Base-by-base conservation (phyloP, 1,139 yeast genomes). In the Pichia sp. region DNA sequence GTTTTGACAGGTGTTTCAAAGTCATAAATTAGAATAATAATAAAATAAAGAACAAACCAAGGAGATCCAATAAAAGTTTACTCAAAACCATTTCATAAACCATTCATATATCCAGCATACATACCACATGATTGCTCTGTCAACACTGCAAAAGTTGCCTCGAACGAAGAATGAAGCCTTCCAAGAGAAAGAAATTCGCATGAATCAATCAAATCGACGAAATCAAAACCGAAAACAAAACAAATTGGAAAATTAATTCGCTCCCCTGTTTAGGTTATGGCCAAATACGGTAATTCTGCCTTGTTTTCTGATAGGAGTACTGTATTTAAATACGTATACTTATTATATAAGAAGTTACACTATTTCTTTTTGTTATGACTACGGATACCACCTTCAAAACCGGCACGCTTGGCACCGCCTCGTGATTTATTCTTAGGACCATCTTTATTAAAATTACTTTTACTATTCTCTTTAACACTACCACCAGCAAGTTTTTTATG, bases 391-490 rank as follows among this genome's bases (percentile, higher is more conserved):
- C 84, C 84, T 66, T 79, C 83, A 61, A 79, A 79, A 0, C 84
- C 84, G 25, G 84, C 83, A 60, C 84, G 68, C 63, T 79, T 79
- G 60, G 75, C 77, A 53, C 66, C 74, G n/a, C 72, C 41, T 9
- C 41, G 25, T 10, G 41, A 2, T 18, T 25, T 14, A 36, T 19
- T 19, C 8, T 36, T 73, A 36, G 44, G 18, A 11, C 47, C 34
- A 16, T 41, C 48, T 13, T 29, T 36, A 10, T 36, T 36, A 11
- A 18, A 18, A 46, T 64, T 58, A 31, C 84, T 83, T 66, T 79
- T 83, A 62, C 78, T 83, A 25, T 84, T 83, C 60, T 83, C 68
- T 63, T 79, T 79, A 59, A 75, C 76, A 53, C 65, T 74, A n/a
- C 72, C 77, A 53, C 72, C 70, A 29, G 52, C 41, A 39, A 55